Evolutionary conservation across 2,329 filamentous ascomycete genomes (phyloP).

Genomic region (Mycosphaerella sp.): DNA sequence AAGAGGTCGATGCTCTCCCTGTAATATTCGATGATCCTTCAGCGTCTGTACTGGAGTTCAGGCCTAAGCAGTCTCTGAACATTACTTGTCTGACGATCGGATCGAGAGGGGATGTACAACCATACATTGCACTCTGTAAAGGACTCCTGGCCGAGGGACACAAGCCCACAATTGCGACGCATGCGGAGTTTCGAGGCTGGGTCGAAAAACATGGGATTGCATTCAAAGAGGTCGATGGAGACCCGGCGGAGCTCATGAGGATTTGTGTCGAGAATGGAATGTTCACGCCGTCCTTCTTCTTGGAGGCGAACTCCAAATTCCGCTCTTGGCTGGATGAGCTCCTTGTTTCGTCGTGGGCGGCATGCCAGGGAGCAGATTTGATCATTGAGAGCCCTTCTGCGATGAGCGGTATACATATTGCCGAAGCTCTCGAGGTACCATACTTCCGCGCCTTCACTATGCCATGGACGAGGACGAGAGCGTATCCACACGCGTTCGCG

Average conservation of each 20-base stretch:
- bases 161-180: conserved; percentile 78
- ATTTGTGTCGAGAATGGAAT: conserved; percentile 96
- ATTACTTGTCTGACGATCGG: conserved; percentile 96
- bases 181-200: conserved; percentile 84
- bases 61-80: conserved; percentile 68
- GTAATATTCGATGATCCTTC: conserved; percentile 85
- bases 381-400: conserved; percentile 93
- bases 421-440: conserved; percentile 83
- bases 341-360: conserved; percentile 70
- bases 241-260: conserved; percentile 89
- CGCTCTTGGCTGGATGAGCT: conserved; percentile 92
- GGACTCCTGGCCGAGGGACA: conserved; percentile 84
- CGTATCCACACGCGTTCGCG: conserved; percentile 94
- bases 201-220: conserved; percentile 89
- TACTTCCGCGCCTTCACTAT: conserved; percentile 98
- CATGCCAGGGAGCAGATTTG: conserved; percentile 80
- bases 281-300: conserved; percentile 87
- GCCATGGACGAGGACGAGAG: conserved; percentile 94
- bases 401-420: conserved; percentile 97
- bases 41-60: conserved; percentile 85
- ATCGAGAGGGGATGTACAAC: conserved; percentile 91
- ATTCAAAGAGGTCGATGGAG: conserved; percentile 79
- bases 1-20: conserved; percentile 53
- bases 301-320: conserved; percentile 79
- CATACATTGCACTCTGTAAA: conserved; percentile 94